Evolutionary conservation across 2,329 filamentous ascomycete genomes (phyloP), one percentile per base, ranked within the genome.

Genomic region (Grosmannia penicillata): DNA sequence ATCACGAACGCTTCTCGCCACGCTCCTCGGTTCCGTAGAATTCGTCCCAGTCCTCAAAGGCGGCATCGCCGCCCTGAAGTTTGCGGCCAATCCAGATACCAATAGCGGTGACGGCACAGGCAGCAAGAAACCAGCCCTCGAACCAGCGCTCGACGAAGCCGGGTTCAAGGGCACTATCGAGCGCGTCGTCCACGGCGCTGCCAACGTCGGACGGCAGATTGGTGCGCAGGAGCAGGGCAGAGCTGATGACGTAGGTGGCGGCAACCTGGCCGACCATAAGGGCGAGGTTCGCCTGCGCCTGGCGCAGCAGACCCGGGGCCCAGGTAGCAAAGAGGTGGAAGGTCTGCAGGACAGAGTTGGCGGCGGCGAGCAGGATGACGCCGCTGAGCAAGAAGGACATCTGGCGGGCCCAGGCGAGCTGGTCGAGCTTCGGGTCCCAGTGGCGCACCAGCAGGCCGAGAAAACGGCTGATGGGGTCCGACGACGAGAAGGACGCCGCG

Each of bases 351-450:
- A 83, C 84, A 41, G 78, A 82, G 56, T 80, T 84, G 57, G 86
- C 85, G 39, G 80, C 84, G 3, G 82, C 78, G 14, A 84, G 66
- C 19, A 93, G 75, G 54, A 93, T 91, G 36, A 87, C 74, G 15
- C 84, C 85, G 8, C 79, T 84, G 5, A 93, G 68, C 18, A 85
- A 62, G 57, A 93, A 93, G 42, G 80, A 85, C 47, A 93, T 87
- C 52, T 85, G 82, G 23, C 83, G 78, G 18, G 82, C 78, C 83
- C 84, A 93, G 9, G 82, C 81, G 10, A 75, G 70, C 51, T 85
- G 82, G 58, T 93, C 82, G 21, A 93, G 70, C 43, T 78, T 74
- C 3, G 82, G 82, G 52, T 93, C 82, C 72, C 82, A 87, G 59
- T 93, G 82, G 40, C 80, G 78, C 4, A 82, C 83, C 15, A 93